These are phyloP conservation scores for Ustilago shanxiensis DNA, from an alignment of 1,284 basidiomycete species.

Conservation along the genomic window DNA sequence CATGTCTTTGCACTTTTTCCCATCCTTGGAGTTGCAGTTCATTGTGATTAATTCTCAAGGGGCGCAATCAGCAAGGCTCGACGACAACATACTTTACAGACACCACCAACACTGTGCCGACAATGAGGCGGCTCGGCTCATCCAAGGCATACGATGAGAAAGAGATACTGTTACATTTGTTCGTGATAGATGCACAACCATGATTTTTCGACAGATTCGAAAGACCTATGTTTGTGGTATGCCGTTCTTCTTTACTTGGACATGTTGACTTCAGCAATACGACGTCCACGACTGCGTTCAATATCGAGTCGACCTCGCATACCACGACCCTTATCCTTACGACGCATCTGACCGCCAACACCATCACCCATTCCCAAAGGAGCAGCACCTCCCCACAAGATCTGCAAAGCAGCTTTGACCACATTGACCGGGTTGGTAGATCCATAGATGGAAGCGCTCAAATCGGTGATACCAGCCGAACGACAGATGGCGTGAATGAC, in stretches of 20 bases:
- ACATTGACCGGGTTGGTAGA: constrained; percentile 83
- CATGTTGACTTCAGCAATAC: constrained; percentile 56
- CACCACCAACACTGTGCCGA: too few relatives aligned
- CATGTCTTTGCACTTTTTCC: too few relatives aligned
- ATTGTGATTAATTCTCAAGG: too few relatives aligned
- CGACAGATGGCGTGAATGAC: constrained; percentile 86
- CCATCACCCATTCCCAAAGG: constrained; percentile 67
- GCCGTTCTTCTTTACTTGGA: constrained; percentile 15
- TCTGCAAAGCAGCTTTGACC: constrained; percentile 72
- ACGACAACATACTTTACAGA: too few relatives aligned
- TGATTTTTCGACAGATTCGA: neutral
- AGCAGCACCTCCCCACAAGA: constrained; percentile 66
- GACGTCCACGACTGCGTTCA: constrained; percentile 61
- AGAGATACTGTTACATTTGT: neutral
- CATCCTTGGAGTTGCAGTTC: too few relatives aligned
- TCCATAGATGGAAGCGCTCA: constrained; percentile 93
- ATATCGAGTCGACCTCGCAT: constrained; percentile 58
- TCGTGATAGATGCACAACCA: neutral
- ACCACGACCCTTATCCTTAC: constrained; percentile 66
- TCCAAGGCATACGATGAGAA: neutral
- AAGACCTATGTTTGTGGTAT: neutral
- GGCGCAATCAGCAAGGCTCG: too few relatives aligned
- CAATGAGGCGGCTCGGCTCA: too few relatives aligned
- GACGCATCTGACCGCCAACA: constrained; percentile 62
- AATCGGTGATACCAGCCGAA: constrained; percentile 93